A percentile compares a stretch with the other conserved stretches of the same genome.
phyloP scores from a whole-genome alignment of 2,329 filamentous ascomycete species.

The Beauveria pseudobassiana region DNA sequence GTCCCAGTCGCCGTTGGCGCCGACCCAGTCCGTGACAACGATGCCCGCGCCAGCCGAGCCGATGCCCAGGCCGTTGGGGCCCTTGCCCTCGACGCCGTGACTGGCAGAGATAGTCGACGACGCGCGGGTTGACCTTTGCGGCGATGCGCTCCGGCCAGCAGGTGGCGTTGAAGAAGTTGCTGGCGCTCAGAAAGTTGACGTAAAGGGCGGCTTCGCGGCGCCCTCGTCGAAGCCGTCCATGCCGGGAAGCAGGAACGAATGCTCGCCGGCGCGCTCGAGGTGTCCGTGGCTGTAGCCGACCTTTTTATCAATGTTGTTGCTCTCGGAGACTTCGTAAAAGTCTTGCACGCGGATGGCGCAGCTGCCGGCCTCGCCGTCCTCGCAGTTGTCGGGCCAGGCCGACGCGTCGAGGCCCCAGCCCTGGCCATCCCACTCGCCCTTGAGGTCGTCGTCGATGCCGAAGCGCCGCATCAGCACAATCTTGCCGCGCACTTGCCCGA shows the following conservation, averaged over 20 bases:
- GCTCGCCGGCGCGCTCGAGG: constrained; percentile 61
- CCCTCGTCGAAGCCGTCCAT: constrained; percentile 20
- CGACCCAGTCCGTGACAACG: constrained; percentile 91
- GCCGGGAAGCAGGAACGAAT: constrained; percentile 37
- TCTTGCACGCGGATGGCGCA: constrained; percentile 75
- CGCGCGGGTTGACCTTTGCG: constrained; percentile 74
- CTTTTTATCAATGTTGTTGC: constrained; percentile 71
- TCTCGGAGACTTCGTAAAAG: constrained; percentile 81
- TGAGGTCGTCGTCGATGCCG: constrained; percentile 51
- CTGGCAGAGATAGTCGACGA: constrained; percentile 55
- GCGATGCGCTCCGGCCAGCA: constrained; percentile 96
- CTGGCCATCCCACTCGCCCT: constrained; percentile 34
- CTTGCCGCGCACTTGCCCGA: constrained; percentile 74
- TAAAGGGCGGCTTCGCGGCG: constrained; percentile 48
- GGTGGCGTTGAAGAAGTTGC: constrained; percentile 85
- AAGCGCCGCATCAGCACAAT: constrained; percentile 83
- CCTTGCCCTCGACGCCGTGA: constrained; percentile 46
- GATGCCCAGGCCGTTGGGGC: constrained; percentile 41
- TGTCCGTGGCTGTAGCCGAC: constrained; percentile 66
- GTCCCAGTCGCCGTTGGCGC: constrained; percentile 82
- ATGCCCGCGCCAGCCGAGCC: constrained; percentile 77
- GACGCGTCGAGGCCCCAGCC: constrained; percentile 56
- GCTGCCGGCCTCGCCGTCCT: constrained; percentile 63
- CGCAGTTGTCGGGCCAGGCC: constrained; percentile 82
- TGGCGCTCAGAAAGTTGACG: constrained; percentile 84